Conservation (phyloP, 139 green algal species). For the Eudorina sp. region DNA sequence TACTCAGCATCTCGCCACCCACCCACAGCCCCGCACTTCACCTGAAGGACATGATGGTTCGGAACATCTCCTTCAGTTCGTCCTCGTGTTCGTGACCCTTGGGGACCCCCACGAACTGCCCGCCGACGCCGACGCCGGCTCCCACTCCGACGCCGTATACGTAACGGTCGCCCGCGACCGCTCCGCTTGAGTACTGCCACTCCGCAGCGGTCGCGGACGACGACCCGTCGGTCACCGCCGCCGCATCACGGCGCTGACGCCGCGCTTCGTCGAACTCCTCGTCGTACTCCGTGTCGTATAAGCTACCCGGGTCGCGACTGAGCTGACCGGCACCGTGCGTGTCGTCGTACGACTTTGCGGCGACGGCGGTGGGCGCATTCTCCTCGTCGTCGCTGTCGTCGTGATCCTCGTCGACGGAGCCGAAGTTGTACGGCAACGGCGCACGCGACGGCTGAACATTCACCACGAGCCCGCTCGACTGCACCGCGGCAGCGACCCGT, state of each 20-base stretch:
- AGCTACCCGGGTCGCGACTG: background rate
- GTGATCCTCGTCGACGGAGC: background rate
- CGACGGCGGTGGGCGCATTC: no score
- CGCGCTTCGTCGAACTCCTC: background rate
- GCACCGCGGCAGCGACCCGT: no score
- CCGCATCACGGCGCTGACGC: background rate
- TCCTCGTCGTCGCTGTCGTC: background rate
- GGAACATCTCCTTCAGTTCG: slow-evolving; percentile 37
- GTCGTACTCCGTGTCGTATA: background rate
- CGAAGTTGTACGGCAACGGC: slow-evolving; percentile 11
- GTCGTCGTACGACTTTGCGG: slow-evolving; percentile 13
- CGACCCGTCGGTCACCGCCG: background rate
- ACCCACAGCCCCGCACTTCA: no score
- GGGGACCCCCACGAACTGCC: slow-evolving; percentile 33
- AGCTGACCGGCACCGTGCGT: no score
- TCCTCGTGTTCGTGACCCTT: slow-evolving; percentile 18
- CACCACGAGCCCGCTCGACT: background rate
- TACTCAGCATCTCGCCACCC: no score
- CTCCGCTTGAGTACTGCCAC: no score
- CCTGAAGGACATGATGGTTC: slow-evolving; percentile 32
- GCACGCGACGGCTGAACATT: background rate
- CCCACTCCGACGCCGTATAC: background rate
- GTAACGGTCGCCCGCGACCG: background rate
- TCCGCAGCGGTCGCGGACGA: no score
- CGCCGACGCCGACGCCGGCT: background rate